A percentile compares a stretch with the other conserved stretches of the same genome.
Conservation (phyloP, 1,284 basidiomycete species). For the Cryptococcus maquisensis region DNA sequence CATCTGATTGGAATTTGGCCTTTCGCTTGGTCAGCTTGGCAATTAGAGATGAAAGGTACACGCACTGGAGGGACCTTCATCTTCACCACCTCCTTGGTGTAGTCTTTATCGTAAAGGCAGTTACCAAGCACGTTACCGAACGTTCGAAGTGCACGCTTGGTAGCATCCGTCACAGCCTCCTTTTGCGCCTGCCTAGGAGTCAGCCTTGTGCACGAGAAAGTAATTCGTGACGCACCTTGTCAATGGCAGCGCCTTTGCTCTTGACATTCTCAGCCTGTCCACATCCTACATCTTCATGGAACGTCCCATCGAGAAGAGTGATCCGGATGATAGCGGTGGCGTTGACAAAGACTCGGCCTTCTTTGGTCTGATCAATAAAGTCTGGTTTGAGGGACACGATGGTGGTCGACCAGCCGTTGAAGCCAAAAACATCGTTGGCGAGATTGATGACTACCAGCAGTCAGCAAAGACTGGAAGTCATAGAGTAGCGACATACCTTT, state of each 20-base stretch:
- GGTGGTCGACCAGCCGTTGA: slow-evolving; percentile 93
- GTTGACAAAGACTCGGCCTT: slow-evolving; percentile 67
- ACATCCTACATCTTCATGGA: slow-evolving; percentile 90
- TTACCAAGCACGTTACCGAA: slow-evolving; percentile 95
- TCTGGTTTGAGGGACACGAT: slow-evolving; percentile 71
- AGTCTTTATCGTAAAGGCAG: slow-evolving; percentile 90
- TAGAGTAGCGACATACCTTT: slow-evolving; percentile 52
- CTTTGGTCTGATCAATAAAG: slow-evolving; percentile 62
- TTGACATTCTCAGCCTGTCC: slow-evolving; percentile 80
- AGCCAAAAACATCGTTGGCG: slow-evolving; percentile 97
- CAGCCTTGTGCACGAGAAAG: neutral
- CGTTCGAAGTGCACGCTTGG: slow-evolving; percentile 83
- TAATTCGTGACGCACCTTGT: slow-evolving; percentile 66
- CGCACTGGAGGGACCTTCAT: slow-evolving; percentile 75
- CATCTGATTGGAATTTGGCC: slow-evolving; percentile 71
- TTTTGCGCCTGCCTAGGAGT: slow-evolving; percentile 74
- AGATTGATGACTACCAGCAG: slow-evolving; percentile 69
- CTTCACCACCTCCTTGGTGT: slow-evolving; percentile 76
- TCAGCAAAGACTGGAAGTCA: neutral
- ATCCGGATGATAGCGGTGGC: slow-evolving; percentile 82
- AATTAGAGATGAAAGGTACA: slow-evolving; percentile 15
- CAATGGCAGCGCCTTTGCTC: slow-evolving; percentile 78
- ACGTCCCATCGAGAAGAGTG: slow-evolving; percentile 80
- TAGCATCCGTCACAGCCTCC: slow-evolving; percentile 90
- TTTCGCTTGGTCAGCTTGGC: slow-evolving; percentile 32